Evolutionary conservation across 2,329 filamentous ascomycete species (phyloP), one percentile per base, ranked within the genome.

Genomic region (Tolypocladium nubicola): DNA sequence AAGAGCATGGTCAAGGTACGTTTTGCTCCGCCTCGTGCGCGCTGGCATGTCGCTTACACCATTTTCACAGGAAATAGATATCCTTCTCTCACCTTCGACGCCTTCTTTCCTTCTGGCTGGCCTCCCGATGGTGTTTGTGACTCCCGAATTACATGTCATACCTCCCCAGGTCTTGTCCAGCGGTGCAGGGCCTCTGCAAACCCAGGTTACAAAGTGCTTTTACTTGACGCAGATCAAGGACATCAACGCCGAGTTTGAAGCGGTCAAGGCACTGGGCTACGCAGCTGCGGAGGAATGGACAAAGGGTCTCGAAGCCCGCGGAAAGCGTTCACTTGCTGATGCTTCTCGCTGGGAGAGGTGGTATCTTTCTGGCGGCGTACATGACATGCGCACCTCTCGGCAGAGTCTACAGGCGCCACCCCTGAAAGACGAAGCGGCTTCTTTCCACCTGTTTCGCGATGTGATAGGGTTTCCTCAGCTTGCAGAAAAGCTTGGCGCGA

Each of bases 271-370:
- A n/a, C 78, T 89, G 62, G 87, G 89, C n/a, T 64, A 78, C 50
- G 85, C 85, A 47, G 82, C 86, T 13, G 79, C 81, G 4, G 86
- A 90, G 63, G 89, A 92, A 69, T 94, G 89, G 89, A 76, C 85
- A 37, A 92, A 92, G 70, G 89, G 89, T 11, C 78, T 94, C 4
- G 80, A 84, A 49, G 75, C 73, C 35, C 79, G 82, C 58, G 87
- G 88, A 11, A 82, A 81, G 63, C 77, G 83, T 58, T 73, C 77
- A 53, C 79, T 84, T 63, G 77, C 75, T 13, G 84, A 88, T 66
- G 79, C 82, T 37, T 78, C 82, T 35, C 82, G 87, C 54, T 93
- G 88, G 86, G 89, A 91, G 67, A 86, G 84, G 64, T 93, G 87
- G 83, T 84, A 86, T 61, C 63, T 65, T 4, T 71, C 77, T 45